A percentile compares a stretch with the other conserved stretches of the same genome.
Conservation (phyloP, 306 rosid species). For the Glycine tomentella region DNA sequence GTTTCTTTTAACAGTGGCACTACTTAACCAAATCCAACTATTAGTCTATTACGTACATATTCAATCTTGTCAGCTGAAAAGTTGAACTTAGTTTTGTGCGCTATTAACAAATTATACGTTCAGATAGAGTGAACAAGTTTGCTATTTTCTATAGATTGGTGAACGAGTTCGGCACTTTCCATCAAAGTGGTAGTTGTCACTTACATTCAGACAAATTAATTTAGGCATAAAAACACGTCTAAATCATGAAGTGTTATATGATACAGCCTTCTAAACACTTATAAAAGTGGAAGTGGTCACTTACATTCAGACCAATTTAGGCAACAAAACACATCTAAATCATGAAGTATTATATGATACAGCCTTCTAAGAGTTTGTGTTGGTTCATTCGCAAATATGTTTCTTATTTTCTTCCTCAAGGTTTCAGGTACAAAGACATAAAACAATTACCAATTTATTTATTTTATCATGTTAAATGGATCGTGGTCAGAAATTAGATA, state of each 20-base stretch:
- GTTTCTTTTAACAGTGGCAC: not conserved
- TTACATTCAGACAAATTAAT: not conserved
- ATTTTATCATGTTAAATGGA: conserved; percentile 22
- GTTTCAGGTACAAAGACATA: conserved; percentile 38
- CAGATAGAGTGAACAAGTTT: not conserved
- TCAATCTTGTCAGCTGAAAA: not conserved
- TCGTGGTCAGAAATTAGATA: not conserved
- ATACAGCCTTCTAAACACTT: too few species aligned
- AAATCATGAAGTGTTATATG: too few species aligned
- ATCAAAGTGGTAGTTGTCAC: too few species aligned
- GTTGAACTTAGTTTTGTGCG: conserved; percentile 1
- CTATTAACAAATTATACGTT: not conserved
- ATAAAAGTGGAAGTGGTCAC: too few species aligned
- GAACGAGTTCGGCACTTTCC: conserved; percentile 16
- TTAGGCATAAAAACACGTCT: conserved; percentile 31
- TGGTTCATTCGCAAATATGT: not conserved
- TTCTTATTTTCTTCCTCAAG: not conserved
- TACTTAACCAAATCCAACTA: not conserved
- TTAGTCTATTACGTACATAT: not conserved
- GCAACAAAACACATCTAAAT: too few species aligned
- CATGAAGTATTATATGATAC: too few species aligned
- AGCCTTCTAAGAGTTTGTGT: too few species aligned
- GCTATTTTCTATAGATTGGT: conserved; percentile 19
- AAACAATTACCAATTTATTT: conserved; percentile 11
- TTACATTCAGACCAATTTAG: too few species aligned